Conservation (phyloP, 176 grass and related monocot species). For the Pharus latifolius region DNA sequence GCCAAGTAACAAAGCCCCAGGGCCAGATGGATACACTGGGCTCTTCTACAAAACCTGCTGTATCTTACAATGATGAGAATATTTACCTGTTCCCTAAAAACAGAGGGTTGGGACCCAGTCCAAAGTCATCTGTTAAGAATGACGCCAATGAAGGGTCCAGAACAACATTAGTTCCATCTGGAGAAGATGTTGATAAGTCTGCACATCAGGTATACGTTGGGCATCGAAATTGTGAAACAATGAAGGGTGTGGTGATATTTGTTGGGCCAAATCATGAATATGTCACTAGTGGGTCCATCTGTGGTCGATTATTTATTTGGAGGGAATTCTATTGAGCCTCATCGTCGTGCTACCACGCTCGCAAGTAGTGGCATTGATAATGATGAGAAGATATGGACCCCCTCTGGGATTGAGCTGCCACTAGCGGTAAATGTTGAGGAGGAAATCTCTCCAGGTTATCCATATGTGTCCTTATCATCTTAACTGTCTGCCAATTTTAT, state of each 20-base stretch:
- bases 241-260: conserved; percentile 77
- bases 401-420: conserved; percentile 43
- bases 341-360: conserved; percentile 50
- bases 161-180: conserved; percentile 9
- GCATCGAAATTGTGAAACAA: conserved; percentile 67
- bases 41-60: no score
- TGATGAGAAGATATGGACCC: conserved; percentile 85
- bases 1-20: no score
- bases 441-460: conserved; percentile 25
- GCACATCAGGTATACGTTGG: conserved; percentile 48
- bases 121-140: conserved; percentile 15
- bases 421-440: conserved; percentile 46
- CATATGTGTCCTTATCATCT: neutral
- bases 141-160: conserved; percentile 18
- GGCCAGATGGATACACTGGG: no score
- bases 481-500: neutral
- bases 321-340: conserved; percentile 83
- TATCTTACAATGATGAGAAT: conserved; percentile 71
- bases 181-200: conserved; percentile 15
- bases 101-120: conserved; percentile 58
- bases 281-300: conserved; percentile 79
- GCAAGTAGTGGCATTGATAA: conserved; percentile 83
- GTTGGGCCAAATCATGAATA: conserved; percentile 87
- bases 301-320: conserved; percentile 87
- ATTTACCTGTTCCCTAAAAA: conserved; percentile 81